A percentile compares a stretch with the other conserved stretches of the same genome.
Conservation (phyloP, 495 filamentous ascomycete genomes). For the Penicillium tannophilum region DNA sequence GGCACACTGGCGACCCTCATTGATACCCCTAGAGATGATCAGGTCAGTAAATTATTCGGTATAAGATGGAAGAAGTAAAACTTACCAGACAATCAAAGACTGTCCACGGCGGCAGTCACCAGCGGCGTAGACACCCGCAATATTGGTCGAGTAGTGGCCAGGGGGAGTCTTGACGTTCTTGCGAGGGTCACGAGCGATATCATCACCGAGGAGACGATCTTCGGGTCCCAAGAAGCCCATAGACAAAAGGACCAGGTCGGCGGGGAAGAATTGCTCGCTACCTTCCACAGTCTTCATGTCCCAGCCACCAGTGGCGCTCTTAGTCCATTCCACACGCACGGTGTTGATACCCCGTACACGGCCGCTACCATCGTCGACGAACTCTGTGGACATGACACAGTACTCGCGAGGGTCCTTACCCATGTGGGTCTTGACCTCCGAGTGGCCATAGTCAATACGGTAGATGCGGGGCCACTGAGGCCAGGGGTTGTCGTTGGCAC, state of each 20-base stretch:
- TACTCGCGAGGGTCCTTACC: conserved; percentile 97
- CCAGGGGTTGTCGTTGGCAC: conserved; percentile 97
- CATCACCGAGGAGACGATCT: conserved; percentile 80
- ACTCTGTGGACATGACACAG: conserved; percentile 98
- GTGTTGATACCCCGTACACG: conserved; percentile 97
- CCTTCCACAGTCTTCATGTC: conserved; percentile 99
- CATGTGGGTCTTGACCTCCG: conserved; percentile 95
- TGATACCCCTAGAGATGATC: conserved; percentile 69
- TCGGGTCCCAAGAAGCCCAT: conserved; percentile 99
- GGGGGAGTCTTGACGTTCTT: conserved; percentile 98
- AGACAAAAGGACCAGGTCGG: conserved; percentile 92
- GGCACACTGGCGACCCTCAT: conserved; percentile 92
- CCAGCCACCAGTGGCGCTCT: conserved; percentile 87
- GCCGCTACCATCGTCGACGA: conserved; percentile 87
- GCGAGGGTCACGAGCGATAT: conserved; percentile 87
- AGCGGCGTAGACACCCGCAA: conserved; percentile 90
- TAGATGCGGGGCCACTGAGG: conserved; percentile 99
- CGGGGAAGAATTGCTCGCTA: conserved; percentile 95
- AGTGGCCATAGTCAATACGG: conserved; percentile 96
- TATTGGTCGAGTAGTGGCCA: conserved; percentile 86
- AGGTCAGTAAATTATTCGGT: conserved; percentile 36
- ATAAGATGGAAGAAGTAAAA: conserved; percentile 14
- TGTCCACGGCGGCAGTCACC: conserved; percentile 97
- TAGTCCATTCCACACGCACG: conserved; percentile 95
- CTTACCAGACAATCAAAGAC: conserved; percentile 96